These are phyloP conservation scores for Arthrobotrys pseudoclavata DNA, from an alignment of 2,329 filamentous ascomycete genomes.

Conservation along the genomic window DNA sequence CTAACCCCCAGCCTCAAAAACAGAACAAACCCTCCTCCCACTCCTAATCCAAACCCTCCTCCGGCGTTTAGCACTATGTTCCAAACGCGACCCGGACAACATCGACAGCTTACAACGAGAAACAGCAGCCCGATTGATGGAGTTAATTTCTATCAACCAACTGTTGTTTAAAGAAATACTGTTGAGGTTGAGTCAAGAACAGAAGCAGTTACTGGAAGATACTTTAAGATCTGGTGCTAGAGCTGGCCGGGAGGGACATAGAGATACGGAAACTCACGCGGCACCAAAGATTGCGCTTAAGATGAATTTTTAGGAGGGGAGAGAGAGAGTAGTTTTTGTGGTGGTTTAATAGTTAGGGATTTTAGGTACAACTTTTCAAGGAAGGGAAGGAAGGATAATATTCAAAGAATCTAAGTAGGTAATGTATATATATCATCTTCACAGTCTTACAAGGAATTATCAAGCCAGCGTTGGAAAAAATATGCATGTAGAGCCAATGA, in stretches of 20 bases:
- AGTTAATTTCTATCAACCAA: constrained; percentile 83
- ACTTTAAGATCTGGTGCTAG: constrained; percentile 74
- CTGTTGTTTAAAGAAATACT: constrained; percentile 81
- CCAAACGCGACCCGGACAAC: constrained; percentile 69
- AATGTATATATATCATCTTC: neutral
- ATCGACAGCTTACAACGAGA: constrained; percentile 73
- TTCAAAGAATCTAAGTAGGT: neutral
- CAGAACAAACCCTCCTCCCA: constrained; percentile 82
- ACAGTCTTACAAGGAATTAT: neutral
- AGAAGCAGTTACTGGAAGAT: constrained; percentile 83
- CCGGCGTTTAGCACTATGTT: constrained; percentile 65
- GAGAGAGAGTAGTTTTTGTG: neutral
- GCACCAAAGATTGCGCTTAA: constrained; percentile 90
- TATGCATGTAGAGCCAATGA: neutral
- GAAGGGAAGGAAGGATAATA: neutral
- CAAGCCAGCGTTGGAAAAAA: constrained; percentile 26
- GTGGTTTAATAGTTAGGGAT: too few relatives aligned
- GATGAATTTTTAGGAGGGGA: constrained; percentile 71
- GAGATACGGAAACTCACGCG: constrained; percentile 66
- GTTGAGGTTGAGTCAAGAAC: constrained; percentile 76
- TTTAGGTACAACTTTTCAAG: too few relatives aligned
- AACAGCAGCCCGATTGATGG: constrained; percentile 81
- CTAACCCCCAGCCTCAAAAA: constrained; percentile 64
- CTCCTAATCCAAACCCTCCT: constrained; percentile 73
- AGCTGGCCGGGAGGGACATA: constrained; percentile 69